phyloP scores from a whole-genome alignment of 2,329 filamentous ascomycete species.

The Westerdykella sp. region DNA sequence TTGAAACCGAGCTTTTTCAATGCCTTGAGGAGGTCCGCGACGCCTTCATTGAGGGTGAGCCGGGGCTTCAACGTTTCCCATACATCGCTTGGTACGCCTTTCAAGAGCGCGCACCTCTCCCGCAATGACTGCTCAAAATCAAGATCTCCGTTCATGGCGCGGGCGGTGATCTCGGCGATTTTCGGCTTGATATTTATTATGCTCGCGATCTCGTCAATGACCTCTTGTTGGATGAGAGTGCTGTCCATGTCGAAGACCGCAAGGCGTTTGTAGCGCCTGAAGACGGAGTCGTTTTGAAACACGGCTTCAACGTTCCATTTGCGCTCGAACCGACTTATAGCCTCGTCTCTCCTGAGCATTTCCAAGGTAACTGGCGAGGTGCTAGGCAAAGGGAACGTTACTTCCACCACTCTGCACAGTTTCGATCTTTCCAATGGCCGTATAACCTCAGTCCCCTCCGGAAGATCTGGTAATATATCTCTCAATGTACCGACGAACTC shows the following conservation, averaged over 20 bases:
- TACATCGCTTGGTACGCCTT: conserved; percentile 70
- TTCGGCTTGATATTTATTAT: conserved; percentile 74
- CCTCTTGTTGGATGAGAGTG: conserved; percentile 93
- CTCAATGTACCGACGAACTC: conserved; percentile 51
- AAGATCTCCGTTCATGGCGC: conserved; percentile 92
- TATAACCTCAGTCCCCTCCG: conserved; percentile 44
- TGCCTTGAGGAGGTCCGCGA: conserved; percentile 64
- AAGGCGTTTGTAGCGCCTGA: conserved; percentile 72
- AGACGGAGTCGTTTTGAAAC: conserved; percentile 66
- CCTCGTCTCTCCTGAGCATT: conserved; percentile 72
- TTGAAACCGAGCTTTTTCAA: conserved; percentile 76
- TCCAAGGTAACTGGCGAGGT: conserved; percentile 49
- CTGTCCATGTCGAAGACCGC: conserved; percentile 99
- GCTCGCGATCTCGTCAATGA: conserved; percentile 89
- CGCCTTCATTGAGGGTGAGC: conserved; percentile 77
- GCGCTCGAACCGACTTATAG: conserved; percentile 72
- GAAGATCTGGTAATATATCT: conserved; percentile 44
- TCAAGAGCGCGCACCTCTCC: conserved; percentile 72
- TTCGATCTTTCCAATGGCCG: conserved; percentile 53
- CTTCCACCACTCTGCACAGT: conserved; percentile 59
- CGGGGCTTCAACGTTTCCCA: conserved; percentile 70
- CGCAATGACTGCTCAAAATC: conserved; percentile 82
- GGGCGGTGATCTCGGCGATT: conserved; percentile 82
- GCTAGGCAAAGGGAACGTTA: conserved; percentile 55
- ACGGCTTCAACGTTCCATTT: conserved; percentile 86